Percentiles rank a stretch among this genome's conserved stretches.
These are phyloP conservation scores for Populus simonii DNA, from an alignment of 345 rosid genomes.

Conservation along the genomic window DNA sequence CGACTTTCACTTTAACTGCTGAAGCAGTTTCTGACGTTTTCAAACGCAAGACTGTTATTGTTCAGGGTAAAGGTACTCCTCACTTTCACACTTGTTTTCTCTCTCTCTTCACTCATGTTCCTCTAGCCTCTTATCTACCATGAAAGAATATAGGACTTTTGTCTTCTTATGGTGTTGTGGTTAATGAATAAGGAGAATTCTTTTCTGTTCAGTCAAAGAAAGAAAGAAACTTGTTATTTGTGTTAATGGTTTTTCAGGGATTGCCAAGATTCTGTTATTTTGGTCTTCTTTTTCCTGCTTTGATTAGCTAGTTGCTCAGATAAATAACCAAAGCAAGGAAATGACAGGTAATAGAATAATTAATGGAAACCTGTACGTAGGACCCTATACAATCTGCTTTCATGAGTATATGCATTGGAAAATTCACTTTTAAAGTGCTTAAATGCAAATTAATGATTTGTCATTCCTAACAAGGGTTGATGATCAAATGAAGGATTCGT, in stretches of 20 bases:
- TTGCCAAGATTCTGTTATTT: not conserved
- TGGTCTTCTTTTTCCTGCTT: not conserved
- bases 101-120: not conserved
- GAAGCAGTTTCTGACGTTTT: conserved; percentile 56
- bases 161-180: not conserved
- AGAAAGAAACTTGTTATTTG: not conserved
- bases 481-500: not conserved
- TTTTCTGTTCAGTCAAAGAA: not conserved
- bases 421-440: not conserved
- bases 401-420: not conserved
- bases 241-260: not conserved
- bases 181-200: not conserved
- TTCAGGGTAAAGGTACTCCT: conserved; percentile 37
- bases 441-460: not conserved
- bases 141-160: not conserved
- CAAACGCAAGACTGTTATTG: conserved; percentile 32
- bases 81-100: not conserved
- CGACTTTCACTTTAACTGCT: conserved; percentile 29
- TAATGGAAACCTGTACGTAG: not conserved
- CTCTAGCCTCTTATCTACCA: not conserved
- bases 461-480: not conserved
- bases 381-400: not conserved
- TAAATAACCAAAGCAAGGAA: not conserved
- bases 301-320: not conserved
- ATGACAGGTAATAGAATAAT: not conserved